Base-by-base conservation (phyloP, 2,329 filamentous ascomycete genomes). In the Cordyceps cicadae region DNA sequence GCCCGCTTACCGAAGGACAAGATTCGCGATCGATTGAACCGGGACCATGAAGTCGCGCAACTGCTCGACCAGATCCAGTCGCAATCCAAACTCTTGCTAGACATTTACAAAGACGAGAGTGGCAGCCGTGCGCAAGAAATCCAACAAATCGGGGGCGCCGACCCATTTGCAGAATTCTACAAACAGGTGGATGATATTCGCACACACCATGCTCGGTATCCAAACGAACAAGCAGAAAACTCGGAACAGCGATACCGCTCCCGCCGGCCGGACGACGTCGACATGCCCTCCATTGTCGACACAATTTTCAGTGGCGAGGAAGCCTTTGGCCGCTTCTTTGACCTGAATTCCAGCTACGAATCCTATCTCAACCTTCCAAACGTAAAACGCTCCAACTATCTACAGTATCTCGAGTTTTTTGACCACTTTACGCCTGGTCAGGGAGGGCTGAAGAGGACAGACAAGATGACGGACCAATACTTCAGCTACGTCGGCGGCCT, bases 231-330 rank as follows among this genome's bases (percentile, higher is more conserved):
- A 34, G 90, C 96, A 53, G 94, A 99, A 74, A 97, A 97, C 68
- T 85, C 96, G 15, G 95, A 99, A 76, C 85, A 88, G 66, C 89
- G 92, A 41, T 99, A 99, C 78, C 91, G 92, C 72, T 82, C 76
- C 51, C 81, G 86, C 70, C 84, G 82, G 62, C 77, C 81, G 48
- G 82, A 81, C 14, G 85, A 86, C 49, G 87, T 88, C 65, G 84
- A 88, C 52, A 77, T 83, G 60, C 80, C 82, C 4, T 85, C 84
- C 49, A 85, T 92, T 57, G 87, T 97, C 53, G 93, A 97, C 70
- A 86, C 85, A 62, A 88, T 97, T 79, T 99, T 99, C 74, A 96
- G 92, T 0, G 94, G 94, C 63, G 95, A 99, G 74, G 94, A 99
- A 73, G 88, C 88, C 0, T 97, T 89, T 69, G 94, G 94, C 49